Evolutionary conservation across 768 basidiomycete genomes (phyloP).

Genomic region (Lactarius akahatsu): DNA sequence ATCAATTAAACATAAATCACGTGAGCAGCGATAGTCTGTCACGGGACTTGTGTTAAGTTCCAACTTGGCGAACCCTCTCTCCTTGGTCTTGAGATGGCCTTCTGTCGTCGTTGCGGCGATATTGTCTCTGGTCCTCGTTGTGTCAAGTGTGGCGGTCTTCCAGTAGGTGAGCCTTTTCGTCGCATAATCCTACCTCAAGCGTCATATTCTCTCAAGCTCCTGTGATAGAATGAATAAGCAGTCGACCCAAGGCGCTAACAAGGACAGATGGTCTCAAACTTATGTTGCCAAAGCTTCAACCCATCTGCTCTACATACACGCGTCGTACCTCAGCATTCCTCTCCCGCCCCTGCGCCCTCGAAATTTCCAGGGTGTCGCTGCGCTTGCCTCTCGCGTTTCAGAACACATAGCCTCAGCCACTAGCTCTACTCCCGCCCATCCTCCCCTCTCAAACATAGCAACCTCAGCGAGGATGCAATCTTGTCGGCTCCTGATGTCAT

Average conservation of each 20-base stretch:
- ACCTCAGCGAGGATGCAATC: conserved; percentile 35
- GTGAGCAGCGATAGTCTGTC: neutral
- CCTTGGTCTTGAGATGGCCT: conserved; percentile 54
- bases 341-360: conserved; percentile 47
- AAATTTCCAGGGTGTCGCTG: conserved; percentile 38
- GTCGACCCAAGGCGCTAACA: conserved; percentile 41
- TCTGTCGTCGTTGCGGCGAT: conserved; percentile 83
- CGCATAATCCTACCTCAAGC: neutral
- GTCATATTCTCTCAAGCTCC: conserved; percentile 48
- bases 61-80: conserved; percentile 20
- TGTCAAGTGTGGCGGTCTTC: conserved; percentile 68
- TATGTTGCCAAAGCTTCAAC: conserved; percentile 56
- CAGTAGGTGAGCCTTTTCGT: conserved; percentile 61
- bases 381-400: conserved; percentile 50
- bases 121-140: conserved; percentile 71
- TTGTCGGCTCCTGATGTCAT: conserved; percentile 52
- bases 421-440: conserved; percentile 51
- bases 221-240: conserved; percentile 61
- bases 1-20: conserved; percentile 15
- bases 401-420: conserved; percentile 58
- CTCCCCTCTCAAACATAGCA: conserved; percentile 53
- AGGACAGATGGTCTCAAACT: conserved; percentile 80
- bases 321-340: conserved; percentile 28
- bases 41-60: neutral
- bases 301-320: conserved; percentile 42